Conservation (phyloP, 2,329 filamentous ascomycete genomes). For the Diaporthe ampelina region DNA sequence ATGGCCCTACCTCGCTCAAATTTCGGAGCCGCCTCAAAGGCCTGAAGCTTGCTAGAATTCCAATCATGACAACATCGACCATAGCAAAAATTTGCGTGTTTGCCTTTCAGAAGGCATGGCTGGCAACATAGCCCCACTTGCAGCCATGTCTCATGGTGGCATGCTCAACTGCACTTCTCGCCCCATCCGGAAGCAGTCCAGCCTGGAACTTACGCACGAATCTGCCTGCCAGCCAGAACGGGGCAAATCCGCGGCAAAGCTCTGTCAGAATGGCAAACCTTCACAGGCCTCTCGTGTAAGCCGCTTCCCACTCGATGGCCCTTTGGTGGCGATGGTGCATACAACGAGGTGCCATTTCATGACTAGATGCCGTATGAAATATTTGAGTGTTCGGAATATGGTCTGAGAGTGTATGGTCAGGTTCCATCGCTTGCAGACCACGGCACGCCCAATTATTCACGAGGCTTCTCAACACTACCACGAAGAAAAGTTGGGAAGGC, state of each 20-base stretch:
- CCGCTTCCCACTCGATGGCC: neutral
- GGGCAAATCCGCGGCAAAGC: neutral
- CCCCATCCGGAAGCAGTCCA: conserved; percentile 3
- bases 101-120: neutral
- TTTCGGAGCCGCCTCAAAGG: conserved; percentile 19
- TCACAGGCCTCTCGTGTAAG: neutral
- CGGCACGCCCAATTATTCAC: neutral
- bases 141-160: conserved; percentile 21
- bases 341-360: neutral
- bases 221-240: neutral
- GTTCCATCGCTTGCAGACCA: neutral
- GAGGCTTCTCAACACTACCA: neutral
- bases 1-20: conserved; percentile 39
- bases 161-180: conserved; percentile 29
- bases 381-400: neutral
- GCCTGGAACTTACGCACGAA: neutral
- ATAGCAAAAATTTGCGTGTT: conserved; percentile 12
- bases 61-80: conserved; percentile 23
- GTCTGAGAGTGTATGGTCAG: neutral
- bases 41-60: conserved; percentile 33
- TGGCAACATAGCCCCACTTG: conserved; percentile 12
- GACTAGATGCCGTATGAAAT: conserved; percentile 26
- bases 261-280: neutral
- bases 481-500: neutral
- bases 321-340: conserved; percentile 3